Evolutionary conservation across 2,329 filamentous ascomycete genomes (phyloP).

Genomic region (Lecanosticta acicola): DNA sequence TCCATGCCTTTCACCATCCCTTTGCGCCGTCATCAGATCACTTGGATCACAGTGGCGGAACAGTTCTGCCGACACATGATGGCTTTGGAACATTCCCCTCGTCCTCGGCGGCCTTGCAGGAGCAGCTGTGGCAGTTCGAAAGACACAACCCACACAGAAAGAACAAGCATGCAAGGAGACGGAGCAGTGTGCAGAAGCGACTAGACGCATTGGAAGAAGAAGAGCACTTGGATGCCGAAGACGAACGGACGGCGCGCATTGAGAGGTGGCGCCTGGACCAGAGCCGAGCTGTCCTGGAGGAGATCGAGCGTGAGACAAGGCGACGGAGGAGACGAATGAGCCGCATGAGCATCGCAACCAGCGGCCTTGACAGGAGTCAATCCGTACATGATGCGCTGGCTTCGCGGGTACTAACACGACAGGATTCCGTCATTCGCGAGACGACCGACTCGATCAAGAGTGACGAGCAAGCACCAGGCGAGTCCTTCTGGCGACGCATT

Average conservation of each 20-base stretch:
- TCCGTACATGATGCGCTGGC: constrained; percentile 15
- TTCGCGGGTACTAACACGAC: constrained; percentile 14
- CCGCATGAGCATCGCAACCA: constrained; percentile 41
- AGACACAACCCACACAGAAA: constrained; percentile 69
- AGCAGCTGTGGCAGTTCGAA: constrained; percentile 86
- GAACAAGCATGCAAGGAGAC: constrained; percentile 46
- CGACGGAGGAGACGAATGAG: constrained; percentile 57
- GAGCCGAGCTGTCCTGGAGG: constrained; percentile 74
- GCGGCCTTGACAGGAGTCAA: constrained; percentile 8
- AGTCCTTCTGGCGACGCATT: constrained; percentile 72
- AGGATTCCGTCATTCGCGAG: constrained; percentile 24
- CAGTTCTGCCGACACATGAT: constrained; percentile 85
- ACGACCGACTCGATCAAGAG: constrained; percentile 15
- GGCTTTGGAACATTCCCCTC: constrained; percentile 75
- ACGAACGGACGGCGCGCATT: constrained; percentile 75
- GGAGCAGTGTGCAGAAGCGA: constrained; percentile 54
- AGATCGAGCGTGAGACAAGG: constrained; percentile 81
- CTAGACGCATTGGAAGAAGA: constrained; percentile 51
- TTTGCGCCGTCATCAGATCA: constrained; percentile 42
- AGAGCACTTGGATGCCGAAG: constrained; percentile 51
- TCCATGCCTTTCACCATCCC: constrained; percentile 75
- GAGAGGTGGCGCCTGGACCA: constrained; percentile 91
- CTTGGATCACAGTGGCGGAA: constrained; percentile 53
- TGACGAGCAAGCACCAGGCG: constrained; percentile 38
- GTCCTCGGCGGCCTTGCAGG: constrained; percentile 56